Percentiles rank a stretch among this genome's conserved stretches.
These are phyloP conservation scores for Annulohypoxylon stygium DNA, from an alignment of 495 filamentous ascomycete genomes.

Conservation along the genomic window DNA sequence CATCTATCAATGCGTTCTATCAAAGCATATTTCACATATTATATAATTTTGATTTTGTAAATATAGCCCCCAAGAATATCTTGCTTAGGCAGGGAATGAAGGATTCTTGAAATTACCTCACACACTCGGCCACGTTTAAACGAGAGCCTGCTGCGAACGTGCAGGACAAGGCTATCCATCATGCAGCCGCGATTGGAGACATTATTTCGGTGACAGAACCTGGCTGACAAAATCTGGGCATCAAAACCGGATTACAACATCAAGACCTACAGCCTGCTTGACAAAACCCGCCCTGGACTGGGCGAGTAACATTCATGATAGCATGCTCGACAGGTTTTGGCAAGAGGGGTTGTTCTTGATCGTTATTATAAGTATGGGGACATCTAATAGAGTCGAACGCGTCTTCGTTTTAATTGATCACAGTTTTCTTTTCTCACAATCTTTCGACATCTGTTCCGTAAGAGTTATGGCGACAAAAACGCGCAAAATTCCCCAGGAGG, in stretches of 20 bases:
- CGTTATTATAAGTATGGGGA: background rate
- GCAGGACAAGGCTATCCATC: background rate
- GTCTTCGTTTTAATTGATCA: background rate
- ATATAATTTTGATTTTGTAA: background rate
- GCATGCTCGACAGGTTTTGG: background rate
- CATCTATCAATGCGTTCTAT: background rate
- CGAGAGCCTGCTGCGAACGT: constrained; percentile 28
- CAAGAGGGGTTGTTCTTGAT: background rate
- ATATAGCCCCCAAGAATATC: background rate
- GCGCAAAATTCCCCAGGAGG: constrained; percentile 22
- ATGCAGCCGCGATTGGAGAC: background rate
- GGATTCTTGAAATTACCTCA: background rate
- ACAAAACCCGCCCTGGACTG: constrained; percentile 9
- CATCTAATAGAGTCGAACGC: background rate
- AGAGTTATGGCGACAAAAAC: constrained; percentile 26
- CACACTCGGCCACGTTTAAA: background rate
- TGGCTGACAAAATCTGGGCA: constrained; percentile 20
- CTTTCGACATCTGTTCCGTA: background rate
- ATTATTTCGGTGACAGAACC: constrained; percentile 36
- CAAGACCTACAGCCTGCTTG: background rate
- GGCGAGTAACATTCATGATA: background rate
- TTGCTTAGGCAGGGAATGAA: background rate
- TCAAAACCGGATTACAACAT: background rate
- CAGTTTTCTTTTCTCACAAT: background rate
- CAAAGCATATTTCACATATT: constrained; percentile 9